phyloP scores from a whole-genome alignment of 176 grass and related monocot genomes.

The Calamus simplicifolius region DNA sequence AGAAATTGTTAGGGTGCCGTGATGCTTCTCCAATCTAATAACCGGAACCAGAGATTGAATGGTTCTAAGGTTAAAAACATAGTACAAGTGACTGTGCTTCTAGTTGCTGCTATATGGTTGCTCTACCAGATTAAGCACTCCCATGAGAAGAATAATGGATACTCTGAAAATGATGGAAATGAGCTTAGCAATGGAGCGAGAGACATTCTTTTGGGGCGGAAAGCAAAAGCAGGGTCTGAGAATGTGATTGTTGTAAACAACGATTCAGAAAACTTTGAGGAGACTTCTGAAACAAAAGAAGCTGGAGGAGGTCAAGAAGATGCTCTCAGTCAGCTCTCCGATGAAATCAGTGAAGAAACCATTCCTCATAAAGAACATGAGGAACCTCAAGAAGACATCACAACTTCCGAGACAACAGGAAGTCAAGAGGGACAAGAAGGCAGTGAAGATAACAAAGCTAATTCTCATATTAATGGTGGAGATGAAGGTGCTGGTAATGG shows the following conservation, averaged over 20 bases:
- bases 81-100: slow-evolving; percentile 44
- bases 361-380: slow-evolving; percentile 33
- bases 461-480: slow-evolving; percentile 18
- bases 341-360: slow-evolving; percentile 33
- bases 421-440: slow-evolving; percentile 23
- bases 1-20: not conserved
- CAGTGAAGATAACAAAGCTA: slow-evolving; percentile 22
- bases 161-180: slow-evolving; percentile 25
- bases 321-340: slow-evolving; percentile 1
- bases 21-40: slow-evolving; percentile 54
- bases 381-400: slow-evolving; percentile 23
- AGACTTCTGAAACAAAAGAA: slow-evolving; percentile 39
- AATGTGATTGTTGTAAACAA: slow-evolving; percentile 11
- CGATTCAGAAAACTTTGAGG: slow-evolving; percentile 13
- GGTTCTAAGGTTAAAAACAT: slow-evolving; percentile 55
- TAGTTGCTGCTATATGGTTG: slow-evolving; percentile 50
- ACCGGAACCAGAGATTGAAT: slow-evolving; percentile 47
- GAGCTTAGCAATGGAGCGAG: slow-evolving; percentile 34
- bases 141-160: slow-evolving; percentile 51
- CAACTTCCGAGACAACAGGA: slow-evolving; percentile 28
- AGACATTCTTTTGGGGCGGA: slow-evolving; percentile 46
- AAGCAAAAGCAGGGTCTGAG: slow-evolving; percentile 35
- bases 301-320: slow-evolving; percentile 9
- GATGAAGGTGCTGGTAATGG: slow-evolving; percentile 15
- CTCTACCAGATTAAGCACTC: slow-evolving; percentile 51